Evolutionary conservation across 768 basidiomycete genomes (phyloP), one percentile per base, ranked within the genome.

Genomic region (Hypsizygus marmoreus): DNA sequence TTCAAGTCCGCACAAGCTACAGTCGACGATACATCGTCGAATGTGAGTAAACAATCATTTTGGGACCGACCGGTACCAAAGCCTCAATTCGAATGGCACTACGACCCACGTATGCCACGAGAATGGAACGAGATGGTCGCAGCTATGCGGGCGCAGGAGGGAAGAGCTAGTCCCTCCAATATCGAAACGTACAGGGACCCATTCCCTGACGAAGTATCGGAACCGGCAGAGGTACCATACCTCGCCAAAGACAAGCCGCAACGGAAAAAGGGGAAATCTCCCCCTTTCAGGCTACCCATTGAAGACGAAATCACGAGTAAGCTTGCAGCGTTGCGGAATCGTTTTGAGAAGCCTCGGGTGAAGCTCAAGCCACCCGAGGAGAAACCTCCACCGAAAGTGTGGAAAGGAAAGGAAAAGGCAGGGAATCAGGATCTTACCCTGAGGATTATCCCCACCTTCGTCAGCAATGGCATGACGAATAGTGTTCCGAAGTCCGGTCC

Each of bases 51-150:
- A n/a, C 34, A 25, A 24, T 28, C 42, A 46, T 44, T 57, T 1
- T 57, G 56, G 56, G 56, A 57, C 30, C 26, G 49, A 39, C 58
- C 54, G 0, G 38, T 44, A 1, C 49, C 52, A 8, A 35, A 43
- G 19, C 45, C 46, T 16, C 24, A 44, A 12, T 30, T 48, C 4
- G 39, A 51, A n/a, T 53, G 53, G 51, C 22, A 23, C 6, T 46
- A 45, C 14, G 51, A 61, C 23, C 57, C 54, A 24, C 28, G 51
- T 11, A 55, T 61, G 56, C 56, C 57, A 8, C 0, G 5, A 1
- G 56, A 61, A 47, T 57, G 53, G 47, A 61, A 58, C 33, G 44
- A 53, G 6, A 25, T 58, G 16, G 43, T 49, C 17, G 30, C 41
- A 1, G 23, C 34, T 1, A 49, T 43, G 40, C 10, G 16, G 3